Base-by-base conservation (phyloP, 352 stramenopile genomes). In the Phytophthora agathidicida region DNA sequence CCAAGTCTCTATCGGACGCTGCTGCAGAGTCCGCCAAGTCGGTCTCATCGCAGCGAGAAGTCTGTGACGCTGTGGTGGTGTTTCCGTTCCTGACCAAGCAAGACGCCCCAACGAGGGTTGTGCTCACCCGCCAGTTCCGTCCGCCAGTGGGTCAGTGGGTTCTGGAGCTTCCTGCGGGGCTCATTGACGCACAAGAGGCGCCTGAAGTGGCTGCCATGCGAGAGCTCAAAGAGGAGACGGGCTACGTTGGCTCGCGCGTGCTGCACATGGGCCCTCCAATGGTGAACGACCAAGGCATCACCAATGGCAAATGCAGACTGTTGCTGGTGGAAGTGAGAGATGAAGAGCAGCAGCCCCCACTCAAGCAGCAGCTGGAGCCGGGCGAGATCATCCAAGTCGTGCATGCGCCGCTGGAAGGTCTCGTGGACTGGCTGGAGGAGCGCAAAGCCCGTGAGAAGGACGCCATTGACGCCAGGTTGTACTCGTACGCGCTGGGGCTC, bases 91-190 rank as follows among this genome's bases (percentile, higher is more conserved):
- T 91, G 17, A 86, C 70, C 26, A 66, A 65, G 7, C 39, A 37
- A 33, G 45, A 59, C 17, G 46, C 54, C 5, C 62, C 61, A 13
- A 73, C 54, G 2, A 68, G 65, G 7, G 81, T 88, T 35, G 70
- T 98, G 19, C 63, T 96, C 32, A 95, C 98, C 47, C 82, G 89
- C 27, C 94, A 98, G 64, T 98, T 95, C 60, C 86, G 94, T 11
- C 92, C 92, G 14, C 85, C 92, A 3, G 79, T 91, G 5, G 81
- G 81, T 42, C 76, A 83, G 35, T 95, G 83, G 70, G 94, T 94
- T 19, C 61, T 98, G 35, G 92, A 98, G 68, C 78, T 98, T 13
- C 92, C 92, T 1, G 91, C 92, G 8, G 91, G 94, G 11, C 79
- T 98, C 19, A 97, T 98, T 62, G 94, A 98, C 62, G 61, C 60